Conservation (phyloP, 192 early-diverging fungal species). For the Funneliformis mosseae region DNA sequence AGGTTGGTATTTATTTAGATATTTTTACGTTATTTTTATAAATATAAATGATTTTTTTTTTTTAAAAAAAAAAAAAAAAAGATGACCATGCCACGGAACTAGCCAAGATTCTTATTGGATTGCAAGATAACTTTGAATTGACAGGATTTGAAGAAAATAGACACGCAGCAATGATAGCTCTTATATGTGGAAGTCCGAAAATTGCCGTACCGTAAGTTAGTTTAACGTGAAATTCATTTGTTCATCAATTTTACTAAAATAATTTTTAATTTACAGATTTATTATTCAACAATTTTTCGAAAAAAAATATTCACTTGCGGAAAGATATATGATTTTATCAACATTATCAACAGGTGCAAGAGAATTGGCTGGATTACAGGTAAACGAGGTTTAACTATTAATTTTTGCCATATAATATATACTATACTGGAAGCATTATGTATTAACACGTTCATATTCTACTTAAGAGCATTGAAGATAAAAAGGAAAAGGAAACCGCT, state of each 20-base stretch:
- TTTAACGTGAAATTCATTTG: not conserved
- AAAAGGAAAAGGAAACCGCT: not conserved
- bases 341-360: slow-evolving; percentile 8
- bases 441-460: not conserved
- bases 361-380: slow-evolving; percentile 23
- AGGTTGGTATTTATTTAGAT: not conserved
- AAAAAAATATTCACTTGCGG: slow-evolving; percentile 16
- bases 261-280: not conserved
- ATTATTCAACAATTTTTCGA: slow-evolving; percentile 31
- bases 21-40: not conserved
- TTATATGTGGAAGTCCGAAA: slow-evolving; percentile 28
- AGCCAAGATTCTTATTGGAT: not conserved
- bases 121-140: slow-evolving; percentile 19
- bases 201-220: slow-evolving; percentile 20
- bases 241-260: not conserved
- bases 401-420: not conserved
- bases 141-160: slow-evolving; percentile 29
- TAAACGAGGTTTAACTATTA: slow-evolving; percentile 8
- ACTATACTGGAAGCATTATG: not conserved
- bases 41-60: not conserved
- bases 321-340: slow-evolving; percentile 14
- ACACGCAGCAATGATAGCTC: slow-evolving; percentile 22
- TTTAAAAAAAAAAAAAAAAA: not conserved
- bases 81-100: slow-evolving; percentile 30
- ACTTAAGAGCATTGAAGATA: not conserved